Conservation (phyloP, 2,329 filamentous ascomycete genomes). For the Mariannaea elegans region DNA sequence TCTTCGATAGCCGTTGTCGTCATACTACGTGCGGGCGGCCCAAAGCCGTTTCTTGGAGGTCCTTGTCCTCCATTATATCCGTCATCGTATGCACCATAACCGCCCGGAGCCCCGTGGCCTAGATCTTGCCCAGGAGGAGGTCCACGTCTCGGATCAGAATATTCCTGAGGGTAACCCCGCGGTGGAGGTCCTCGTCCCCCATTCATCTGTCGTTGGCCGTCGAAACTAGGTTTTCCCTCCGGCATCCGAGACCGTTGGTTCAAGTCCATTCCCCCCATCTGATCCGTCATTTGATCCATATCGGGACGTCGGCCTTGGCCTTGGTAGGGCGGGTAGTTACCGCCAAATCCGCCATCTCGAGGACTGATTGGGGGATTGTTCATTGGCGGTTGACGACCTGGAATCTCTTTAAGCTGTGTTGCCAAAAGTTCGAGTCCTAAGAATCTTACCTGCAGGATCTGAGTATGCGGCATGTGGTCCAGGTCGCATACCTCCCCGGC, state of each 20-base stretch:
- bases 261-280: slow-evolving; percentile 49
- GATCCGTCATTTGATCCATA: slow-evolving; percentile 42
- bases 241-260: slow-evolving; percentile 40
- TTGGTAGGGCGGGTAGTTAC: slow-evolving; percentile 31
- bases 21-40: slow-evolving; percentile 65
- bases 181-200: slow-evolving; percentile 38
- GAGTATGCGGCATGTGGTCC: slow-evolving; percentile 51
- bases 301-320: slow-evolving; percentile 31
- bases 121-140: slow-evolving; percentile 40
- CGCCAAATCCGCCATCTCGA: slow-evolving; percentile 39
- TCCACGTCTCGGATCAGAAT: slow-evolving; percentile 40
- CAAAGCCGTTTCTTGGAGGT: slow-evolving; percentile 54
- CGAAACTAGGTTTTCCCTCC: slow-evolving; percentile 36
- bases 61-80: slow-evolving; percentile 41
- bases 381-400: slow-evolving; percentile 44
- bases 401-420: slow-evolving; percentile 19
- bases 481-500: slow-evolving; percentile 52
- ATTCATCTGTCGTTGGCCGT: slow-evolving; percentile 39
- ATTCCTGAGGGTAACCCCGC: slow-evolving; percentile 47
- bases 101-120: slow-evolving; percentile 32
- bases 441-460: slow-evolving; percentile 53
- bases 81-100: slow-evolving; percentile 41
- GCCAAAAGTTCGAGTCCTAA: not conserved
- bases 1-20: slow-evolving; percentile 69
- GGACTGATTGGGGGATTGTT: slow-evolving; percentile 43